Evolutionary conservation across 2,329 filamentous ascomycete species (phyloP).

Genomic region (Fusarium abutilonis): DNA sequence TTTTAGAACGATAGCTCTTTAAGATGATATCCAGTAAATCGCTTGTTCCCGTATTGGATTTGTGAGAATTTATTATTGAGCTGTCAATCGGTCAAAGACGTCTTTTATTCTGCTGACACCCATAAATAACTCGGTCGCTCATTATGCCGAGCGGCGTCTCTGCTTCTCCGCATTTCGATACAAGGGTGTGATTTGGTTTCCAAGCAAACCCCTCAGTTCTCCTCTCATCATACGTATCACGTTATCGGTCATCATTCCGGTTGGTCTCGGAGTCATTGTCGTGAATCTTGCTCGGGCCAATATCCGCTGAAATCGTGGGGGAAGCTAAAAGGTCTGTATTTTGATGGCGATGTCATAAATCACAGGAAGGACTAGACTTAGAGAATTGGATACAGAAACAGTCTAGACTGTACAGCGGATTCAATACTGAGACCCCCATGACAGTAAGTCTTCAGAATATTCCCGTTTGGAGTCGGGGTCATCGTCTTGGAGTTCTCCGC

Average conservation of each 20-base stretch:
- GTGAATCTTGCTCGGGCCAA: constrained; percentile 4
- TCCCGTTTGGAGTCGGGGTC: constrained; percentile 47
- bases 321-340: neutral
- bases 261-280: neutral
- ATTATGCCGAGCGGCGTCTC: constrained; percentile 15
- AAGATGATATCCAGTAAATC: no score
- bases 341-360: constrained; percentile 2
- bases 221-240: neutral
- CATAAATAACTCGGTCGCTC: constrained; percentile 1
- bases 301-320: constrained; percentile 13
- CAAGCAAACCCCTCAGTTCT: neutral
- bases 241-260: constrained; percentile 22
- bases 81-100: neutral
- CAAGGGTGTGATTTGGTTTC: neutral
- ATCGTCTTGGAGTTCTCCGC: constrained; percentile 47
- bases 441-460: constrained; percentile 17
- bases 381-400: neutral
- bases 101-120: neutral
- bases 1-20: no score
- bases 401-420: neutral
- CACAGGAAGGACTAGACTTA: neutral
- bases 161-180: constrained; percentile 18
- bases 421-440: neutral
- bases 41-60: no score
- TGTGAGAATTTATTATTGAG: no score